Conservation (phyloP, 2,329 filamentous ascomycete species). For the Diaporthe citri region DNA sequence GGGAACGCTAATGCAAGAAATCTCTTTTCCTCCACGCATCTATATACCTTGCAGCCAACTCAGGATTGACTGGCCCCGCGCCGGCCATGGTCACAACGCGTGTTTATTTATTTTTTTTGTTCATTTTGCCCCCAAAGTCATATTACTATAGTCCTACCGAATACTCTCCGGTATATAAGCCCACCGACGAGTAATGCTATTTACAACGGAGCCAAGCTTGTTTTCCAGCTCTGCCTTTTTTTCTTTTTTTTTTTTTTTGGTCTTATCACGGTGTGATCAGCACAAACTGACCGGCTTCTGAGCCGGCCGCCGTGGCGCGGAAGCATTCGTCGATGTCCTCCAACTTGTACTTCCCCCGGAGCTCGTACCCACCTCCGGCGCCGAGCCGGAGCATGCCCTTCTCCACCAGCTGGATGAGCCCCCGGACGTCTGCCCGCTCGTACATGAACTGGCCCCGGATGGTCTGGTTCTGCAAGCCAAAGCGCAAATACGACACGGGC, state of each 20-base stretch:
- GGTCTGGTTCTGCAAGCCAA: not conserved
- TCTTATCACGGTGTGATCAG: not conserved
- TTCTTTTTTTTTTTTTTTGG: not conserved
- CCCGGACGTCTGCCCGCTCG: conserved; percentile 1
- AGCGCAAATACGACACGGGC: not conserved
- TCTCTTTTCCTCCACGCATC: no score
- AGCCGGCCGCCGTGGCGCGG: not conserved
- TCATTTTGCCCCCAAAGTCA: no score
- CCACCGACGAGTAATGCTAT: not conserved
- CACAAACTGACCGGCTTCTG: not conserved
- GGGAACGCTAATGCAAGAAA: no score
- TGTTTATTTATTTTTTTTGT: no score
- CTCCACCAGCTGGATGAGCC: not conserved
- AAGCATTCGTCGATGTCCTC: not conserved
- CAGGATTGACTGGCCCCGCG: no score
- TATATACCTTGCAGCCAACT: no score
- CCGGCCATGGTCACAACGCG: no score
- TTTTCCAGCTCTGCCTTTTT: not conserved
- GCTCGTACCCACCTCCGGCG: not conserved
- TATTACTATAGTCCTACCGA: no score
- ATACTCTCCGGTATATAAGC: not conserved
- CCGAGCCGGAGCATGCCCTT: not conserved
- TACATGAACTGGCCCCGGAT: not conserved
- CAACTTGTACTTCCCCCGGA: not conserved
- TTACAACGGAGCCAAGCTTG: not conserved